Evolutionary conservation across 2,329 filamentous ascomycete genomes (phyloP), one percentile per base, ranked within the genome.

Genomic region (Sclerotinia nivalis): DNA sequence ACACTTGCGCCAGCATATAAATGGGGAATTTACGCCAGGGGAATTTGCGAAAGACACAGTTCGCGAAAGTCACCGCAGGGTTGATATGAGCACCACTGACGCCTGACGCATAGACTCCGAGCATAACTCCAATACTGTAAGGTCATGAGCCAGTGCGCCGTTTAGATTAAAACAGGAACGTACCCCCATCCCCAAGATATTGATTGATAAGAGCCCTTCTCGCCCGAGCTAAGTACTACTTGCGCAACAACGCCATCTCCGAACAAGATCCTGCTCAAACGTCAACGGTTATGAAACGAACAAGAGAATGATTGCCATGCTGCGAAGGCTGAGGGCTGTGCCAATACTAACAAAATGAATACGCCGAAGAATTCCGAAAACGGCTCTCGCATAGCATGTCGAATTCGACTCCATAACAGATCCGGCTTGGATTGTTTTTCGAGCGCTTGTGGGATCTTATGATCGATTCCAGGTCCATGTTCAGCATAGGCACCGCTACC

Each of bases 221-320:
- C 47, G 10, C 70, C 73, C 3, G 62, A 60, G 50, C 71, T 73
- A 12, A 92, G 83, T 0, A 88, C 81, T 1, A 91, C 89, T 78
- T 93, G 90, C 5, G 90, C 90, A 37, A 92, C 88, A 62, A 88
- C 72, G 45, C 89, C 90, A 71, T 92, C 87, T 10, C 90, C 90
- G 75, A 92, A 92, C 55, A 92, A 80, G 72, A 70, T 66, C 20
- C 61, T 65, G 8, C 10, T 25, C 7, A 4, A 52, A 13, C 20
- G 47, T 65, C 6, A 65, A 15, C 40, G 15, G 8, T 8, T 45
- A 43, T 40, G 8, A 4, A 6, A 22, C 6, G 15, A 28, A 12
- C 4, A 65, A 65, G 7, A 50, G 25, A 22, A 20, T 4, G 22
- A 5, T 13, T 52, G 2, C 4, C n/a, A 40, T 28, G 2, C 1